phyloP scores from a whole-genome alignment of 2,329 filamentous ascomycete genomes.

The Xylariaceae sp. region DNA sequence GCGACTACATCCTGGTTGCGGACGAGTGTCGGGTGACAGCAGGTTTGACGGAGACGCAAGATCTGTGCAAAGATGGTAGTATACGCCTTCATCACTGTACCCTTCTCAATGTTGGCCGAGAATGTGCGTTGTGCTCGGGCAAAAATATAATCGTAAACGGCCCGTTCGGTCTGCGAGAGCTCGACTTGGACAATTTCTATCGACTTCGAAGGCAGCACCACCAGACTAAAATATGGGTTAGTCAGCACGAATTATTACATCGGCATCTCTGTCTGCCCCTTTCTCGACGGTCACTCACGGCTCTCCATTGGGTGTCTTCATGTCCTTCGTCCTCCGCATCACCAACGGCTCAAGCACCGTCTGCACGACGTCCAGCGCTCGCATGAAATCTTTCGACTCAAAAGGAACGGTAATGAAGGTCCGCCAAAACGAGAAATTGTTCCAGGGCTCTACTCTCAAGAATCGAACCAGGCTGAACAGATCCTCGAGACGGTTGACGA shows the following conservation, averaged over 20 bases:
- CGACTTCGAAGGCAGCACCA: conserved; percentile 73
- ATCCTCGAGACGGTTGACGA: conserved; percentile 93
- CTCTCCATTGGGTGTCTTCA: conserved; percentile 83
- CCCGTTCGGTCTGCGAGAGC: conserved; percentile 75
- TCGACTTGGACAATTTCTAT: conserved; percentile 86
- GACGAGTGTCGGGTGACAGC: conserved; percentile 87
- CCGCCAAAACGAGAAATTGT: conserved; percentile 98
- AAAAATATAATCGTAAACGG: conserved; percentile 90
- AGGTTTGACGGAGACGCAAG: conserved; percentile 83
- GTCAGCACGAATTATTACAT: neutral
- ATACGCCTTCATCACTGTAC: conserved; percentile 90
- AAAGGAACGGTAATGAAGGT: conserved; percentile 98
- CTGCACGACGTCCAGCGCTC: conserved; percentile 92
- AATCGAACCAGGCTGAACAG: conserved; percentile 91
- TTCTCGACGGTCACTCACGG: conserved; percentile 30
- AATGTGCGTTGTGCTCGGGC: conserved; percentile 78
- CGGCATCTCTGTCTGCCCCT: too few species aligned
- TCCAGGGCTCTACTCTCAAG: conserved; percentile 92
- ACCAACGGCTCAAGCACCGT: conserved; percentile 96
- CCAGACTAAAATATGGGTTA: conserved; percentile 43
- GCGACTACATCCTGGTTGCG: conserved; percentile 78
- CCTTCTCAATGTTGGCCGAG: conserved; percentile 79
- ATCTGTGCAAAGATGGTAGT: conserved; percentile 98
- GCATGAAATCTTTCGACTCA: conserved; percentile 89
- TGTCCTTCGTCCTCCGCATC: conserved; percentile 90